Percentiles rank a stretch among this genome's conserved stretches.
phyloP scores from a whole-genome alignment of 2,329 filamentous ascomycete genomes.

The Cordyceps militaris region DNA sequence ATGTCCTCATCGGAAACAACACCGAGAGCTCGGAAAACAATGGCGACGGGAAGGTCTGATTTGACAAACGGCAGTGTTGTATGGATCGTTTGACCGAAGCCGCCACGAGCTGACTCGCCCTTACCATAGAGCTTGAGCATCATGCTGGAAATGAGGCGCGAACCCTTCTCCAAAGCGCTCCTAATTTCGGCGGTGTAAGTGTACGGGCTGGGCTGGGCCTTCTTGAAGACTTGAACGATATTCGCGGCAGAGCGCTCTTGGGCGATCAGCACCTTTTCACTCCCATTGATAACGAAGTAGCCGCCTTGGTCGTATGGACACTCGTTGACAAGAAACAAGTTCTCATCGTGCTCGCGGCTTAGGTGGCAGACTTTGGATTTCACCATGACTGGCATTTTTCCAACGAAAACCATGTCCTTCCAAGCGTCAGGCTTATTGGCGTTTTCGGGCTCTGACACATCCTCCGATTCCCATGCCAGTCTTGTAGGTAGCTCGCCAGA shows the following conservation, averaged over 20 bases:
- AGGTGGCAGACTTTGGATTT: conserved; percentile 94
- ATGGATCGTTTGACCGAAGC: conserved; percentile 81
- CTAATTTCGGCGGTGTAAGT: conserved; percentile 93
- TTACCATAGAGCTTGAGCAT: conserved; percentile 86
- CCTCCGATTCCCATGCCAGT: conserved; percentile 55
- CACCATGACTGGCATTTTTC: conserved; percentile 95
- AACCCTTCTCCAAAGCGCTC: conserved; percentile 94
- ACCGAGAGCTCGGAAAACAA: conserved; percentile 91
- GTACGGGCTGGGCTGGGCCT: conserved; percentile 84
- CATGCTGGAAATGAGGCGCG: conserved; percentile 85
- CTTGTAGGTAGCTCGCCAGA: conserved; percentile 53
- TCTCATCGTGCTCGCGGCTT: conserved; percentile 73
- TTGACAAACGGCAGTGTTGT: conserved; percentile 92
- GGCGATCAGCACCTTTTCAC: conserved; percentile 95
- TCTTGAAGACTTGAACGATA: conserved; percentile 98
- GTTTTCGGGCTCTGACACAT: conserved; percentile 43
- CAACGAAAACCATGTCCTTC: conserved; percentile 77
- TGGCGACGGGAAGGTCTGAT: conserved; percentile 83
- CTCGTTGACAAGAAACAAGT: conserved; percentile 86
- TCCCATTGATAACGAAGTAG: conserved; percentile 99
- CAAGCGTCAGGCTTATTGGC: conserved; percentile 47
- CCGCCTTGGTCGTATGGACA: conserved; percentile 97
- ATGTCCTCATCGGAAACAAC: conserved; percentile 98
- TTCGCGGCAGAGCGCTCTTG: conserved; percentile 97
- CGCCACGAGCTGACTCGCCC: conserved; percentile 67